Evolutionary conservation across 257 asterid species (phyloP).

Genomic region (Fraxinus excelsior): DNA sequence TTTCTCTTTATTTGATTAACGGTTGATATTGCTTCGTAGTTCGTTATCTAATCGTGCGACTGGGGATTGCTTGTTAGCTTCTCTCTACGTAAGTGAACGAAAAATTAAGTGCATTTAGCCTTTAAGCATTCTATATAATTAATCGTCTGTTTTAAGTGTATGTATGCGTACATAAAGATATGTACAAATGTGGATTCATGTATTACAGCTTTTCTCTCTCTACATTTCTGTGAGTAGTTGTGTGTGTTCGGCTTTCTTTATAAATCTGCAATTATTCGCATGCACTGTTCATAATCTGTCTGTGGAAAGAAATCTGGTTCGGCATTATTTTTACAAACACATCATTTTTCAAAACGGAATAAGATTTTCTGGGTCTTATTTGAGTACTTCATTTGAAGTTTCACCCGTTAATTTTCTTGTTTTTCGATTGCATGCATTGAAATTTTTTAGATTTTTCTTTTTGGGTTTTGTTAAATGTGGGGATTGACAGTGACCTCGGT

Average conservation of each 20-base stretch:
- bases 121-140: neutral
- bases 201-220: neutral
- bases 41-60: constrained; percentile 27
- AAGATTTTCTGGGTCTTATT: constrained; percentile 6
- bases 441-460: constrained; percentile 1
- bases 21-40: constrained; percentile 24
- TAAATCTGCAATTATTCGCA: constrained; percentile 24
- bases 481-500: constrained; percentile 9
- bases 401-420: constrained; percentile 9
- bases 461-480: constrained; percentile 18
- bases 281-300: constrained; percentile 38
- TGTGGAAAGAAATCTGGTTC: constrained; percentile 27
- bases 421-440: constrained; percentile 38
- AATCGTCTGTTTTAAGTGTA: neutral
- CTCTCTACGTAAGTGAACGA: constrained; percentile 34
- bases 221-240: neutral
- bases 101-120: neutral
- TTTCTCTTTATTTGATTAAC: constrained; percentile 26
- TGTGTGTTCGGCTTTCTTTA: no score
- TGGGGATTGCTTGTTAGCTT: constrained; percentile 25
- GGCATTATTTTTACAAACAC: constrained; percentile 10
- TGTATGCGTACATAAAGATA: neutral
- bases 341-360: constrained; percentile 15
- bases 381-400: constrained; percentile 16
- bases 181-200: neutral